Base-by-base conservation (phyloP, 495 filamentous ascomycete species). In the Tricharina praecox region DNA sequence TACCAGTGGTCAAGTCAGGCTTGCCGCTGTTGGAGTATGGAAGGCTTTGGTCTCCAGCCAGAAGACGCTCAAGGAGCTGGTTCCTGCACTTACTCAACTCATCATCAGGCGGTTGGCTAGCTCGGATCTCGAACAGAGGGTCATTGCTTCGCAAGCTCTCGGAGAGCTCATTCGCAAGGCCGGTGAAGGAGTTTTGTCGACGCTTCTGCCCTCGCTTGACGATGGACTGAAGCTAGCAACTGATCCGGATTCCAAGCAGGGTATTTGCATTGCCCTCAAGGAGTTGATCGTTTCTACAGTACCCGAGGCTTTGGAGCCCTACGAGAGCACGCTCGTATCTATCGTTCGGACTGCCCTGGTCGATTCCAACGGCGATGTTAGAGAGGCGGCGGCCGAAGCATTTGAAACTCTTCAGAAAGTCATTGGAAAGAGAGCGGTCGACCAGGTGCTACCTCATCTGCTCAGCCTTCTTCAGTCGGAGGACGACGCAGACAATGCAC, bases 121-220 rank as follows among this genome's bases (percentile, higher is more conserved):
- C 53, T 81, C 86, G 2, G 96, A 94, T 58, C 83, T 93, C 79
- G 90, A 97, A 63, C 90, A 96, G 63, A 95, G 93, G 66, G 80
- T 92, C 50, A 97, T 97, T 67, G 92, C 90, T 40, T 86, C 88
- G 56, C 96, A 96, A 62, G 85, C 90, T 9, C 70, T 97, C 41
- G 92, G 90, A 53, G 90, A 97, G 59, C 70, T 97, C 23, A 96
- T 97, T 54, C 76, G 90, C 51, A 97, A 93, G 65, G 87, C 88
- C 54, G 90, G 90, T 45, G 90, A 96, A 58, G 81, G 85, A 44
- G 86, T 97, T 42, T 65, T 97, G 49, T 73, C 86, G 10, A 93
- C 76, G 38, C 67, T 97, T 48, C 66, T 97, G 43, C 90, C 90
- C 15, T 86, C 87, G 7, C 75, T 97, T 25, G 87, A 96, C 59